A percentile compares a stretch with the other conserved stretches of the same genome.
phyloP scores from a whole-genome alignment of 257 asterid genomes.

The Fraxinus quadrangulata region DNA sequence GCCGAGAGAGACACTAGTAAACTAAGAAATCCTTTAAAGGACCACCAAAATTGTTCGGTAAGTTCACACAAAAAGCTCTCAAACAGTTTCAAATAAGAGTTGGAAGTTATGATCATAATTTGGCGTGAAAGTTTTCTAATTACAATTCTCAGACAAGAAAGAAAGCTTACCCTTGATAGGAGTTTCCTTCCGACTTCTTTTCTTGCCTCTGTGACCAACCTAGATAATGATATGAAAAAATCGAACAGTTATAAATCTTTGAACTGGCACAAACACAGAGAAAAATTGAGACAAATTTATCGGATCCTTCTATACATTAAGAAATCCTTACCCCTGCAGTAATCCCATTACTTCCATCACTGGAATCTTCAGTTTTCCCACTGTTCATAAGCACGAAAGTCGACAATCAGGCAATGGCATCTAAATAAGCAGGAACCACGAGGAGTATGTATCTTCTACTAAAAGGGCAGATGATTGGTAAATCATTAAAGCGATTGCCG shows the following conservation, averaged over 20 bases:
- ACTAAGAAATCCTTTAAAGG: neutral
- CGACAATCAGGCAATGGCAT: conserved; percentile 17
- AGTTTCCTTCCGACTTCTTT: conserved; percentile 69
- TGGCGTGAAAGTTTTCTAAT: neutral
- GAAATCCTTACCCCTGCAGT: conserved; percentile 52
- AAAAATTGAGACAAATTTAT: neutral
- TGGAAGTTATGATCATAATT: neutral
- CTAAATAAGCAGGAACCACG: conserved; percentile 10
- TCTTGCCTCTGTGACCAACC: conserved; percentile 62
- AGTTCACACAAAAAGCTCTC: neutral
- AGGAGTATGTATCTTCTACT: neutral
- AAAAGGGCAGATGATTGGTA: neutral
- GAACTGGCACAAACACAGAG: conserved; percentile 1
- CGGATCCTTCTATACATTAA: neutral
- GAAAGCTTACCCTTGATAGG: conserved; percentile 55
- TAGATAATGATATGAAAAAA: conserved; percentile 28
- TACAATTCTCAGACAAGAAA: neutral
- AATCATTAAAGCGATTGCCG: conserved; percentile 16
- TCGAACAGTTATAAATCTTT: neutral
- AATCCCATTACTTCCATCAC: conserved; percentile 81
- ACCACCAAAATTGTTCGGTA: neutral
- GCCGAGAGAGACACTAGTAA: neutral
- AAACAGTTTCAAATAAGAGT: neutral
- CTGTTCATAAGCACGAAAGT: conserved; percentile 43
- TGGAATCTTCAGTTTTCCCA: conserved; percentile 75